These are phyloP conservation scores for Rhexocercosporidium sp. DNA, from an alignment of 2,329 filamentous ascomycete species.

Conservation along the genomic window DNA sequence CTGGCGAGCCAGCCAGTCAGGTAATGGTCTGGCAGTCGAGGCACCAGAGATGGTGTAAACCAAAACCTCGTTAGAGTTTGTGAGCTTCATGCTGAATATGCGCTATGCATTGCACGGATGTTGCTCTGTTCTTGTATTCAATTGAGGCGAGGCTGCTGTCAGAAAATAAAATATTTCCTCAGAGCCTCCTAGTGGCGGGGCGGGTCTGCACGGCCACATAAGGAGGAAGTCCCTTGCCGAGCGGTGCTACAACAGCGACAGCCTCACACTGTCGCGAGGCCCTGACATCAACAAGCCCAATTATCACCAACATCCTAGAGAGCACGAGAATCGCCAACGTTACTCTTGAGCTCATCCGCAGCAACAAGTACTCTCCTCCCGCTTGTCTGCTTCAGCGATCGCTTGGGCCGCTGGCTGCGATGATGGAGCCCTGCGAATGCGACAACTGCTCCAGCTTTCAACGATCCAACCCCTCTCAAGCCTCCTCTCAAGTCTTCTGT, in stretches of 20 bases:
- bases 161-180: slow-evolving; percentile 12
- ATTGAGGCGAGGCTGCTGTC: slow-evolving; percentile 5
- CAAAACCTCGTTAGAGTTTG: slow-evolving; percentile 80
- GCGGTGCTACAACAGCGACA: not conserved
- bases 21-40: slow-evolving; percentile 83
- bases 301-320: not conserved
- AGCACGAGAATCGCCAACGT: not conserved
- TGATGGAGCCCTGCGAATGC: slow-evolving; percentile 42
- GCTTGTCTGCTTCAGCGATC: not conserved
- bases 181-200: slow-evolving; percentile 22
- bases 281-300: not conserved
- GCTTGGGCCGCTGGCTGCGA: slow-evolving; percentile 34
- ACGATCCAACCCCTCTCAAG: not conserved
- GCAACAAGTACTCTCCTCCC: not conserved
- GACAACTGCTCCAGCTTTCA: slow-evolving; percentile 33
- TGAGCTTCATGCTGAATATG: slow-evolving; percentile 70
- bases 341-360: not conserved
- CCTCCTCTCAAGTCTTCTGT: not conserved
- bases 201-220: slow-evolving; percentile 7
- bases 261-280: slow-evolving; percentile 9
- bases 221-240: not conserved
- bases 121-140: slow-evolving; percentile 3
- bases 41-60: slow-evolving; percentile 96
- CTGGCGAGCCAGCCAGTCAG: slow-evolving; percentile 92
- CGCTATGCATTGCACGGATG: not conserved